Evolutionary conservation across 1,139 yeast genomes (phyloP).

Genomic region (Yamadazyma mexicana): DNA sequence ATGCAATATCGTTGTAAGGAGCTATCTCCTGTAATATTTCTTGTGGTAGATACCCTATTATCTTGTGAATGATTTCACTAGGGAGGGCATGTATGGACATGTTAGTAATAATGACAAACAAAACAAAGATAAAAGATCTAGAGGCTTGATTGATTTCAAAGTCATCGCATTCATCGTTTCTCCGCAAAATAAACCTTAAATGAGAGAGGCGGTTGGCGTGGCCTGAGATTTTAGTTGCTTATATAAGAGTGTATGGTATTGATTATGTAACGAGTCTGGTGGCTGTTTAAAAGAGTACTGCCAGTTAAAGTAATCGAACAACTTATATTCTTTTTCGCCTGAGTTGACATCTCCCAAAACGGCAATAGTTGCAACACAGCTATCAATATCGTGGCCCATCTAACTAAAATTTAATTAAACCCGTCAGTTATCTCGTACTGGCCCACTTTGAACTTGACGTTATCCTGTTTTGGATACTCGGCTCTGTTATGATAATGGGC

Average conservation of each 20-base stretch:
- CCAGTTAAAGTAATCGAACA: too few species aligned
- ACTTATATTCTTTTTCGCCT: too few species aligned
- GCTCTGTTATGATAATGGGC: conserved; percentile 25
- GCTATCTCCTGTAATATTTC: conserved; percentile 1
- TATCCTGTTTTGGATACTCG: conserved; percentile 23
- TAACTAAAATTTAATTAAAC: conserved; percentile 9
- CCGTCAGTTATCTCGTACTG: conserved; percentile 30
- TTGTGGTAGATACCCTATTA: conserved; percentile 1
- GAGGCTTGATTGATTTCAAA: background rate
- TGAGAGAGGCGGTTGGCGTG: too few species aligned
- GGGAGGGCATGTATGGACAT: conserved; percentile 1
- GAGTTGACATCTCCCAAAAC: too few species aligned
- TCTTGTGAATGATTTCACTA: conserved; percentile 4
- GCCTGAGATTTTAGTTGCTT: too few species aligned
- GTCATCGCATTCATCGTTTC: conserved; percentile 3
- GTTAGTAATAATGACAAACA: background rate
- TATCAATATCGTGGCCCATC: too few species aligned
- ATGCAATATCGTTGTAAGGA: conserved; percentile 3
- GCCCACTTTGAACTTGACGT: conserved; percentile 27
- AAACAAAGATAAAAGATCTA: background rate
- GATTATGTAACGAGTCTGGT: too few species aligned
- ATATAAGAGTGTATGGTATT: too few species aligned
- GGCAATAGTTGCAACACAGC: too few species aligned
- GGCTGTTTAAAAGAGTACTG: too few species aligned
- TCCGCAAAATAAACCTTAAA: conserved; percentile 6